Evolutionary conservation across 2,329 filamentous ascomycete species (phyloP).

Genomic region (Paecilomyces sp.): DNA sequence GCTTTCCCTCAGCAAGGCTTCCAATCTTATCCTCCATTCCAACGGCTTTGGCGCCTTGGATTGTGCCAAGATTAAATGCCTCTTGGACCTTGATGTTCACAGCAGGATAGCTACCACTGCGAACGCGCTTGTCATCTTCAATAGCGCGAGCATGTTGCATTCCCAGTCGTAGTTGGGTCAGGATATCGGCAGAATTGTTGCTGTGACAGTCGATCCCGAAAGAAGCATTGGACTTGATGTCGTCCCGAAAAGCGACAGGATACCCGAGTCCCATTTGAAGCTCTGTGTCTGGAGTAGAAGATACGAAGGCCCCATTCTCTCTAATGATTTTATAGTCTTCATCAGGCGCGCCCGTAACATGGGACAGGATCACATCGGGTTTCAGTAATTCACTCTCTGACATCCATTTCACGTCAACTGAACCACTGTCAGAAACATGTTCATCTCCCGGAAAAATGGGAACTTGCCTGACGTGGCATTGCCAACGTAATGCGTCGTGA

Average conservation of each 20-base stretch:
- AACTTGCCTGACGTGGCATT: neutral
- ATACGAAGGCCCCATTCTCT: constrained; percentile 11
- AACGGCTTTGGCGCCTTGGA: constrained; percentile 20
- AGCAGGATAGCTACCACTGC: constrained; percentile 4
- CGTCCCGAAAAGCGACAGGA: constrained; percentile 16
- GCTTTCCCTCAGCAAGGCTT: constrained; percentile 38
- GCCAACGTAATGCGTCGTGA: constrained; percentile 18
- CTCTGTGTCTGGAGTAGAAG: constrained; percentile 22
- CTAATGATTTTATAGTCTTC: constrained; percentile 14
- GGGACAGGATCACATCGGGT: neutral
- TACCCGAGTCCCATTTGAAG: constrained; percentile 23
- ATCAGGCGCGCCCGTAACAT: neutral
- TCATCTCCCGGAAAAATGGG: neutral
- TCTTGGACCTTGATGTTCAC: constrained; percentile 15
- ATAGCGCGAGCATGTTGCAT: constrained; percentile 16
- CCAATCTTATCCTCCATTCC: constrained; percentile 38
- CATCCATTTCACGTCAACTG: neutral
- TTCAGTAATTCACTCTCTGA: neutral
- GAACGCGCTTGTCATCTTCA: constrained; percentile 9
- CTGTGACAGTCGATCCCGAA: constrained; percentile 26
- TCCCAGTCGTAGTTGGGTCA: constrained; percentile 18
- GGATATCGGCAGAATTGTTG: constrained; percentile 19
- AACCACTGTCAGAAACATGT: neutral
- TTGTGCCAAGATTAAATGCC: constrained; percentile 9
- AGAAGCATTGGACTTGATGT: constrained; percentile 11